These are phyloP conservation scores for Penicillium olsonii DNA, from an alignment of 2,329 filamentous ascomycete species.

Conservation along the genomic window DNA sequence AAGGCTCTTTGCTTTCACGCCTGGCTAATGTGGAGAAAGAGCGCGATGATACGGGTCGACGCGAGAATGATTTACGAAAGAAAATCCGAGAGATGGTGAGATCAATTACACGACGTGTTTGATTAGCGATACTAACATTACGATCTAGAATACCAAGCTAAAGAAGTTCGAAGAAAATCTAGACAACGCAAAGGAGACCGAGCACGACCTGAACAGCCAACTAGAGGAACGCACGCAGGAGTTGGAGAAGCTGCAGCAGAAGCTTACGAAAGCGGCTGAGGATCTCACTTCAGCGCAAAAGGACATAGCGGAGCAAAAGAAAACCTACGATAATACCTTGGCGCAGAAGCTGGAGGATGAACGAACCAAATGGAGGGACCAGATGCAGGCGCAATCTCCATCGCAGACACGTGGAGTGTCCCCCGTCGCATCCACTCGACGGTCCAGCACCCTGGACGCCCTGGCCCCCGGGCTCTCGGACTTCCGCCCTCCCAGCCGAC, in stretches of 20 bases:
- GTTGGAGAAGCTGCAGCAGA: slow-evolving; percentile 48
- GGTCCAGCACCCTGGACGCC: slow-evolving; percentile 40
- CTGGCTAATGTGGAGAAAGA: slow-evolving; percentile 82
- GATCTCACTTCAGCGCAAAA: slow-evolving; percentile 61
- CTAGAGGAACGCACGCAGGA: slow-evolving; percentile 67
- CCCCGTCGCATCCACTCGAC: slow-evolving; percentile 45
- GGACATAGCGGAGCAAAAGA: slow-evolving; percentile 61
- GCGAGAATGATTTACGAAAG: slow-evolving; percentile 83
- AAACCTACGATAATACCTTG: slow-evolving; percentile 58
- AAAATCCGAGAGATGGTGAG: slow-evolving; percentile 84
- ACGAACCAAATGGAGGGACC: slow-evolving; percentile 58
- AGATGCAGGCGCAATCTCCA: slow-evolving; percentile 41
- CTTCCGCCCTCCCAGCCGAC: slow-evolving; percentile 42
- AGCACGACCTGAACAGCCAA: slow-evolving; percentile 51
- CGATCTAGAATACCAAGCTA: slow-evolving; percentile 61
- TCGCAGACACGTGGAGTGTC: slow-evolving; percentile 42
- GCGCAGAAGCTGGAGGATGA: slow-evolving; percentile 66
- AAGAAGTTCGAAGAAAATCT: slow-evolving; percentile 80
- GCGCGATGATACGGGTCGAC: slow-evolving; percentile 77
- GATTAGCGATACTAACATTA: slow-evolving; percentile 7
- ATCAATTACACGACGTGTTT: slow-evolving; percentile 13
- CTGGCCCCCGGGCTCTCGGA: slow-evolving; percentile 38
- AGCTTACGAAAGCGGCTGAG: slow-evolving; percentile 55
- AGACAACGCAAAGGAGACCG: slow-evolving; percentile 59
- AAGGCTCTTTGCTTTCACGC: slow-evolving; percentile 78